Base-by-base conservation (phyloP, 139 green algal species). In the Astrephomene gubernaculifera region DNA sequence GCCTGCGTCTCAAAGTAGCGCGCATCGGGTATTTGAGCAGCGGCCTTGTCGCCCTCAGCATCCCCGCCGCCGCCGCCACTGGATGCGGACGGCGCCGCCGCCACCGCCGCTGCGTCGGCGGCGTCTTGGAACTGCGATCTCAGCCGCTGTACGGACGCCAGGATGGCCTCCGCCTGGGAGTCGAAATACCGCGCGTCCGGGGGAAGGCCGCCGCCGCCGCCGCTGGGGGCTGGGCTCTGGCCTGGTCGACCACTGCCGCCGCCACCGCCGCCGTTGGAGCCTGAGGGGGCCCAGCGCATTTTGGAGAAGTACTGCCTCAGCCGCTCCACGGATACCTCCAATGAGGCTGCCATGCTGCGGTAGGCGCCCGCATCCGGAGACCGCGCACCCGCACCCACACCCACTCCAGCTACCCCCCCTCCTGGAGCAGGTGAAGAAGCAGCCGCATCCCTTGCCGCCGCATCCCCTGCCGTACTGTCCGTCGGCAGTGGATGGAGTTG, bases 1-100 rank as follows among this genome's bases (percentile, higher is more conserved):
- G 70, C 60, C 22, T 74, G 45, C 31, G 49, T 70, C n/a, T 74
- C 79, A 63, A 79, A 80, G 38, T 89, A 83, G n/a, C 70, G 85
- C 21, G 79, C 61, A 33, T 89, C 85, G 14, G 82, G 69, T 6
- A 89, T 73, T 9, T n/a, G n/a, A n/a, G 83, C 71, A 31, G 57
- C 6, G 19, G 6, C 63, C n/a, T 39, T 19, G 63, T 6, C 63
- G 31, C 10, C 45, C 22, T n/a, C 45, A 9, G 45, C 45, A 2
- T n/a, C 7, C 21, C 60, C 12, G 41, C 60, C 38, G 41, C 57
- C 36, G 6, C 21, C 74, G 24, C 38, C 33, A 24, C 52, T 27
- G 27, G 8, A 36, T 19, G 38, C 54, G 10, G 25, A 36, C 4
- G 57, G 27, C 4, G 75, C 75, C 4, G 57, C 75, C 1, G 43